Evolutionary conservation across 1,139 yeast species (phyloP).

Genomic region (Meyerozyma guilliermondii): DNA sequence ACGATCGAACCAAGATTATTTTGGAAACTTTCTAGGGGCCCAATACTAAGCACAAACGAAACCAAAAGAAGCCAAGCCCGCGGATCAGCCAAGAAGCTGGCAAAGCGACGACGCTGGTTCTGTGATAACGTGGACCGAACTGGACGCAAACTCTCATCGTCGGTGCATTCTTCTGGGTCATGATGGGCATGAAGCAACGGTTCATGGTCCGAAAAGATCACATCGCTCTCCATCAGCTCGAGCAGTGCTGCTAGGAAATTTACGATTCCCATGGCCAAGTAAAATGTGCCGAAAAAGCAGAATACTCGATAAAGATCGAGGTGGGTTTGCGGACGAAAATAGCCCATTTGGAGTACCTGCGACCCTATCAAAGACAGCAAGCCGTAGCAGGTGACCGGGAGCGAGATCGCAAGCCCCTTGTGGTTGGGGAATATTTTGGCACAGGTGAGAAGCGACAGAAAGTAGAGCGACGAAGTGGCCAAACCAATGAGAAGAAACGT

Average conservation of each 20-base stretch:
- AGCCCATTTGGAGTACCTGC: conserved; percentile 42
- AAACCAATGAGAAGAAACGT: conserved; percentile 59
- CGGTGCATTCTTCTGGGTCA: conserved; percentile 14
- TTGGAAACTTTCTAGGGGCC: conserved; percentile 84
- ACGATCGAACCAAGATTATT: conserved; percentile 77
- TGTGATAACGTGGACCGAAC: conserved; percentile 30
- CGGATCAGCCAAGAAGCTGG: conserved; percentile 52
- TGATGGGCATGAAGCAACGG: conserved; percentile 16
- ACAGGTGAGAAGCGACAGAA: conserved; percentile 74
- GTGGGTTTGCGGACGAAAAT: conserved; percentile 28
- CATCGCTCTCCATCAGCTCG: conserved; percentile 57
- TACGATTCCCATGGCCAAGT: conserved; percentile 49
- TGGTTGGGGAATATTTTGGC: conserved; percentile 73
- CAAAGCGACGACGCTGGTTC: conserved; percentile 45
- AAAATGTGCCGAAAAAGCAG: conserved; percentile 50
- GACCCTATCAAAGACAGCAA: conserved; percentile 65
- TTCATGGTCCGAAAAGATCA: conserved; percentile 32
- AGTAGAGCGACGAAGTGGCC: conserved; percentile 78
- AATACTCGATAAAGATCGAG: conserved; percentile 55
- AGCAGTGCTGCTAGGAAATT: conserved; percentile 62
- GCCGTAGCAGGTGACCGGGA: conserved; percentile 87
- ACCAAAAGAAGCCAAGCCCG: conserved; percentile 61
- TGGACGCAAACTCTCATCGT: conserved; percentile 17
- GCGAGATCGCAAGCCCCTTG: conserved; percentile 77
- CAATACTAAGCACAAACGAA: conserved; percentile 65